phyloP scores from a whole-genome alignment of 768 basidiomycete genomes.

The Mycena epipterygia region DNA sequence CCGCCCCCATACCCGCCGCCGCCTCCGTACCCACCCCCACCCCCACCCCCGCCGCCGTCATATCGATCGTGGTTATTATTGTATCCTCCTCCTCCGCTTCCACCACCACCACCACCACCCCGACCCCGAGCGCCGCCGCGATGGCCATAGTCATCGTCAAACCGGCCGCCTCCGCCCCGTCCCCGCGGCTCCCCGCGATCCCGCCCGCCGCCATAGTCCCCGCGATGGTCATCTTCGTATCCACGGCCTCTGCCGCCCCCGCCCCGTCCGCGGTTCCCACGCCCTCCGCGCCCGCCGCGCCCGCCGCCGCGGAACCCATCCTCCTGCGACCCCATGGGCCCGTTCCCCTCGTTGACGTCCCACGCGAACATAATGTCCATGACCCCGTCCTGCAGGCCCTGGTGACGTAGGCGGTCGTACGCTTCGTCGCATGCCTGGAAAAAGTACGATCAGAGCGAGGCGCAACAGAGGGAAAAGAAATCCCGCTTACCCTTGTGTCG shows the following conservation, averaged over 20 bases:
- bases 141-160: conserved; percentile 57
- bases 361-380: conserved; percentile 92
- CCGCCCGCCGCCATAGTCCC: conserved; percentile 46
- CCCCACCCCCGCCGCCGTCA: conserved; percentile 51
- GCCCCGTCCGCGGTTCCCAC: conserved; percentile 51
- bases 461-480: neutral
- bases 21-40: conserved; percentile 39
- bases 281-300: conserved; percentile 41
- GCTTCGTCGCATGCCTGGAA: conserved; percentile 82
- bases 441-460: neutral
- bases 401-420: conserved; percentile 83
- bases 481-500: conserved; percentile 79
- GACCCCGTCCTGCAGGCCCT: conserved; percentile 85
- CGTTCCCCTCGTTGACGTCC: conserved; percentile 74
- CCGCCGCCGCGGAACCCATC: conserved; percentile 55
- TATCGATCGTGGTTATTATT: conserved; percentile 55
- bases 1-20: conserved; percentile 10
- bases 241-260: conserved; percentile 58
- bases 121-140: conserved; percentile 47
- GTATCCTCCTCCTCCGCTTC: conserved; percentile 58
- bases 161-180: conserved; percentile 44
- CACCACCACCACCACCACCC: conserved; percentile 41
- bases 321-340: conserved; percentile 54
- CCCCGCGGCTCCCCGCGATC: conserved; percentile 50
- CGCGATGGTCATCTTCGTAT: conserved; percentile 53